phyloP scores from a whole-genome alignment of 495 filamentous ascomycete species.

The Neurospora intermedia region DNA sequence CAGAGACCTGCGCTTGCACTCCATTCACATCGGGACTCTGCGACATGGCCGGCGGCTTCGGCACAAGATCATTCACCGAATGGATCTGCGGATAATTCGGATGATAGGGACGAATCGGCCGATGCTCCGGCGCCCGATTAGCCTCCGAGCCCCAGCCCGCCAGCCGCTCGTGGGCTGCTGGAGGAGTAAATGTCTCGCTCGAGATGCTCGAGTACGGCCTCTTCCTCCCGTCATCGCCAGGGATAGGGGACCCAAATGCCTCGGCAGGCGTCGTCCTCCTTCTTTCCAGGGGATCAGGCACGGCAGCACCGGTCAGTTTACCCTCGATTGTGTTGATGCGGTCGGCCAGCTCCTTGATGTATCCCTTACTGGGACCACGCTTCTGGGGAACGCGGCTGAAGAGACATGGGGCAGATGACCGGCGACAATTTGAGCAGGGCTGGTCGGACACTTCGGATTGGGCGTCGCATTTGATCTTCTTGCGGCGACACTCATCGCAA shows the following conservation, averaged over 20 bases:
- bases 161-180: slow-evolving; percentile 22
- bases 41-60: slow-evolving; percentile 23
- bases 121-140: slow-evolving; percentile 20
- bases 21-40: not conserved
- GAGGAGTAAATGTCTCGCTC: slow-evolving; percentile 24
- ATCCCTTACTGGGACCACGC: slow-evolving; percentile 91
- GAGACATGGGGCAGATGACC: slow-evolving; percentile 65
- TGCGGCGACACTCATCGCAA: slow-evolving; percentile 89
- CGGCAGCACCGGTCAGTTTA: slow-evolving; percentile 28
- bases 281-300: slow-evolving; percentile 12
- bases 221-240: slow-evolving; percentile 29
- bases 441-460: slow-evolving; percentile 66
- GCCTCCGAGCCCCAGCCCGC: slow-evolving; percentile 12
- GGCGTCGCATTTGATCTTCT: slow-evolving; percentile 95
- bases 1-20: not conserved
- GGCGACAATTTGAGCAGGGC: slow-evolving; percentile 77
- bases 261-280: slow-evolving; percentile 27
- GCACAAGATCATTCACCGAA: slow-evolving; percentile 28
- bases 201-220: slow-evolving; percentile 38
- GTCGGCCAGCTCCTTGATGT: slow-evolving; percentile 94
- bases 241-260: slow-evolving; percentile 22
- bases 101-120: slow-evolving; percentile 30
- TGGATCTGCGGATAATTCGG: slow-evolving; percentile 20
- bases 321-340: slow-evolving; percentile 75
- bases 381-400: slow-evolving; percentile 94